These are phyloP conservation scores for Cyclocybe cylindracea DNA, from an alignment of 768 basidiomycete species.

Conservation along the genomic window DNA sequence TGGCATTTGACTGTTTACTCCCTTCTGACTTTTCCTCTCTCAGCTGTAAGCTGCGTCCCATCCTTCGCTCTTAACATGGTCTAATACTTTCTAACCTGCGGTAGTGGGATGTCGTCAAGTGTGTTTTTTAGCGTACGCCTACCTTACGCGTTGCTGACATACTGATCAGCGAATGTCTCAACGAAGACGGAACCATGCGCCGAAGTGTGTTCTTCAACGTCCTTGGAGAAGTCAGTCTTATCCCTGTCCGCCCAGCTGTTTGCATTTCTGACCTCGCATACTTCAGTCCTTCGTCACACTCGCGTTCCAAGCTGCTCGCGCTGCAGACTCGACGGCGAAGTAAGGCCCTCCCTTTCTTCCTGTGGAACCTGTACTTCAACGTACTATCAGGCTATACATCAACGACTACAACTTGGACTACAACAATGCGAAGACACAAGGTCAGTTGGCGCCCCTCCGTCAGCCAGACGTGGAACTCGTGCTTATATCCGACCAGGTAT, in stretches of 20 bases:
- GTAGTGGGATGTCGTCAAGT: slow-evolving; percentile 41
- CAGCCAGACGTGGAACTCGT: slow-evolving; percentile 14
- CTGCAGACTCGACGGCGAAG: slow-evolving; percentile 44
- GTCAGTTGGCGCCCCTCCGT: slow-evolving; percentile 34
- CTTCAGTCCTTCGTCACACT: slow-evolving; percentile 41
- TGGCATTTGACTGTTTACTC: not conserved
- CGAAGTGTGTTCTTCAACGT: slow-evolving; percentile 42
- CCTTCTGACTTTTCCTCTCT: not conserved
- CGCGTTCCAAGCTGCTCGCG: slow-evolving; percentile 46
- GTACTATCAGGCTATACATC: slow-evolving; percentile 33
- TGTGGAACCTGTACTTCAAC: not conserved
- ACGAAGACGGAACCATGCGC: slow-evolving; percentile 43
- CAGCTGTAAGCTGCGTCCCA: slow-evolving; percentile 14
- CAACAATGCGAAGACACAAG: slow-evolving; percentile 45
- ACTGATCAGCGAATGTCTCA: slow-evolving; percentile 39
- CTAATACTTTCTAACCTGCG: not conserved
- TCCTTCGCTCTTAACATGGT: not conserved
- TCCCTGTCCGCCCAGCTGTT: too few species aligned
- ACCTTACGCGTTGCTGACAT: slow-evolving; percentile 18
- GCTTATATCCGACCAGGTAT: slow-evolving; percentile 15
- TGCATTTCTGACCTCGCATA: slow-evolving; percentile 5
- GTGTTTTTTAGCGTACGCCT: not conserved
- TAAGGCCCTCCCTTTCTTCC: slow-evolving; percentile 5
- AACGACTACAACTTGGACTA: slow-evolving; percentile 55
- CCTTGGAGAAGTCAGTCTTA: slow-evolving; percentile 30